Conservation (phyloP, 495 filamentous ascomycete species). For the Trichoderma virens region DNA sequence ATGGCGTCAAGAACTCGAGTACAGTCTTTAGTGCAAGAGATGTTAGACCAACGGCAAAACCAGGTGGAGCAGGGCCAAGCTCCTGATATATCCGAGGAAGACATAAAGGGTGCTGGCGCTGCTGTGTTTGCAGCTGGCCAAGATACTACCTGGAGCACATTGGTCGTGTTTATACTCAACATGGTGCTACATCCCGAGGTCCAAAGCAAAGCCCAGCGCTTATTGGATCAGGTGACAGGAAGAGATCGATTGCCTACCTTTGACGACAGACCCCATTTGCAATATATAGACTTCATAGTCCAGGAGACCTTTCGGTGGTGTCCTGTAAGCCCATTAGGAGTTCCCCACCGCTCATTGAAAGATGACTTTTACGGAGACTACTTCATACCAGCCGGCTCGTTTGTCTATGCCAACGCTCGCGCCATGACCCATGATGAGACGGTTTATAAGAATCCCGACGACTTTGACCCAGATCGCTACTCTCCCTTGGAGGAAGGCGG, state of each 20-base stretch:
- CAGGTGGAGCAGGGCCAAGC: slow-evolving; percentile 16
- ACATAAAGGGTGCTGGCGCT: slow-evolving; percentile 35
- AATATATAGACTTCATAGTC: slow-evolving; percentile 39
- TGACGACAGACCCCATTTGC: slow-evolving; percentile 39
- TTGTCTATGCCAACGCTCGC: slow-evolving; percentile 30
- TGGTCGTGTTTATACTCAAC: slow-evolving; percentile 27
- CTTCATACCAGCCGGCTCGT: slow-evolving; percentile 29
- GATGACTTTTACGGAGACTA: slow-evolving; percentile 42
- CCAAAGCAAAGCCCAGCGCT: slow-evolving; percentile 42
- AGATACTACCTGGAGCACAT: slow-evolving; percentile 33
- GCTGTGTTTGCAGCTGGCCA: slow-evolving; percentile 36
- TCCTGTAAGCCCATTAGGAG: slow-evolving; percentile 44
- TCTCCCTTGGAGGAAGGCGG: slow-evolving; percentile 30
- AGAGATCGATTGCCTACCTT: slow-evolving; percentile 39
- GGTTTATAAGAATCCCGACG: slow-evolving; percentile 29
- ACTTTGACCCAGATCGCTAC: slow-evolving; percentile 35
- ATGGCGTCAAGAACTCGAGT: neutral
- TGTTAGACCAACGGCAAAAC: slow-evolving; percentile 18
- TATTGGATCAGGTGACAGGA: slow-evolving; percentile 47
- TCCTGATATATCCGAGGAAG: slow-evolving; percentile 28
- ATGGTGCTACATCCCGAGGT: slow-evolving; percentile 32
- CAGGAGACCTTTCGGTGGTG: slow-evolving; percentile 52
- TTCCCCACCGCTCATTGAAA: slow-evolving; percentile 42
- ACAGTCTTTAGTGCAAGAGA: slow-evolving; percentile 19
- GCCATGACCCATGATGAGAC: slow-evolving; percentile 31